Evolutionary conservation across 495 filamentous ascomycete genomes (phyloP).

Genomic region (Schizothecium vesticola): DNA sequence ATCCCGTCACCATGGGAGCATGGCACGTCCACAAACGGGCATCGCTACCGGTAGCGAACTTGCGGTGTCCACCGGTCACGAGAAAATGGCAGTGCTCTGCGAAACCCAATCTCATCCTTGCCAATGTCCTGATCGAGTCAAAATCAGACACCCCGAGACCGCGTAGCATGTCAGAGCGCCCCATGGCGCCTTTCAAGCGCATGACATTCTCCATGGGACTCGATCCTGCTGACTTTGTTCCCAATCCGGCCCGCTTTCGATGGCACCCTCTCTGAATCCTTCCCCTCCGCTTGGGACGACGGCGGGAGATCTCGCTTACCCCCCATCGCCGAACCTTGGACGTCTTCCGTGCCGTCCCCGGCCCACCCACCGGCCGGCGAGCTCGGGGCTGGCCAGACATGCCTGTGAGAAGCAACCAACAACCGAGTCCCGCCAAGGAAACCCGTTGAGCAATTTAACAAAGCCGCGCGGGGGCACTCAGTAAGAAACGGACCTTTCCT

Average conservation of each 20-base stretch:
- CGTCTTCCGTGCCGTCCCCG: not conserved
- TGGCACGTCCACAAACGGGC: not conserved
- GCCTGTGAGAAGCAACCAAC: not conserved
- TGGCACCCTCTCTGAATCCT: not conserved
- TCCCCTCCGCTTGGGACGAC: not conserved
- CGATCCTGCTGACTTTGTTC: not conserved
- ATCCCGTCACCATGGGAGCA: not conserved
- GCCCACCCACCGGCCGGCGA: not conserved
- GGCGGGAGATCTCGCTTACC: not conserved
- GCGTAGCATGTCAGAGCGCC: not conserved
- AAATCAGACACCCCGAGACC: not conserved
- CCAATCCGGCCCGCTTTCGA: not conserved
- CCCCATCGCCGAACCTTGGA: not conserved
- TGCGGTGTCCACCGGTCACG: not conserved
- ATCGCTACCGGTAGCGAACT: not conserved
- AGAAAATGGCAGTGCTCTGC: not conserved
- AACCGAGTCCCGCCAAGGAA: not conserved
- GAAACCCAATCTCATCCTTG: too few relatives aligned
- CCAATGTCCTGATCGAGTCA: not conserved
- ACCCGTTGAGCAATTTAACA: not conserved
- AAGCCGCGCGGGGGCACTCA: not conserved
- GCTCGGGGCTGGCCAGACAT: not conserved
- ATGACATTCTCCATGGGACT: not conserved
- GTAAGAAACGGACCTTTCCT: not conserved
- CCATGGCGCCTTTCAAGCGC: too few relatives aligned